phyloP scores from a whole-genome alignment of 371 early-diverging fungal genomes.

The Mortierella sp. region DNA sequence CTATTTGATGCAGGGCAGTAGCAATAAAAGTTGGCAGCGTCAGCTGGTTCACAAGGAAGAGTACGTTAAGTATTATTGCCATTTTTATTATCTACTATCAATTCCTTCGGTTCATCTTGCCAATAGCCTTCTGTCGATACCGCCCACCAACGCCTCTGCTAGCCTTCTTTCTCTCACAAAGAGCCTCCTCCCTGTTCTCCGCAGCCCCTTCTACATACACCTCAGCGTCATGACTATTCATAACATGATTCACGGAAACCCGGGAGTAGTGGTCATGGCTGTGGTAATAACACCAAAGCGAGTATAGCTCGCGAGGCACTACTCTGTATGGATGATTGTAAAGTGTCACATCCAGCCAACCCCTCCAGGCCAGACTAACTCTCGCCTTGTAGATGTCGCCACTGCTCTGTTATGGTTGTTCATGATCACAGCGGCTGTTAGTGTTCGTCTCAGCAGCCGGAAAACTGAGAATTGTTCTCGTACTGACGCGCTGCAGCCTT shows the following conservation, averaged over 20 bases:
- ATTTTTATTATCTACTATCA: background rate
- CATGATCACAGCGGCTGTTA: background rate
- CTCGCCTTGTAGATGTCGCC: background rate
- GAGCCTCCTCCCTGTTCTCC: background rate
- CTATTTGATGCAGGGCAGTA: no score
- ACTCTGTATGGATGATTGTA: background rate
- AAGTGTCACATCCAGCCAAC: background rate
- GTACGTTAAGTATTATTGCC: no score
- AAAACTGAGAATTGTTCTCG: background rate
- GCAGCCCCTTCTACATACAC: background rate
- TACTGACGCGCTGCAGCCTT: background rate
- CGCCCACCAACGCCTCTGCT: background rate
- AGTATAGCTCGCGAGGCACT: background rate
- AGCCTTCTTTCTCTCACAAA: background rate
- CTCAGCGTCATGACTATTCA: background rate
- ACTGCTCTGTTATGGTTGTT: background rate
- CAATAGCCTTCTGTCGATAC: background rate
- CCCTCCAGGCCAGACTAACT: background rate
- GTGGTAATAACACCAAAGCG: background rate
- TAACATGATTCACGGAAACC: background rate
- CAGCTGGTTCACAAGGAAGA: no score
- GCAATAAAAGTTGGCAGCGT: no score
- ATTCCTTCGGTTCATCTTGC: background rate
- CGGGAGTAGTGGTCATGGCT: background rate
- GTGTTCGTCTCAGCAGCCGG: background rate